These are phyloP conservation scores for Colletotrichum magnum DNA, from an alignment of 2,329 filamentous ascomycete genomes.

Conservation along the genomic window DNA sequence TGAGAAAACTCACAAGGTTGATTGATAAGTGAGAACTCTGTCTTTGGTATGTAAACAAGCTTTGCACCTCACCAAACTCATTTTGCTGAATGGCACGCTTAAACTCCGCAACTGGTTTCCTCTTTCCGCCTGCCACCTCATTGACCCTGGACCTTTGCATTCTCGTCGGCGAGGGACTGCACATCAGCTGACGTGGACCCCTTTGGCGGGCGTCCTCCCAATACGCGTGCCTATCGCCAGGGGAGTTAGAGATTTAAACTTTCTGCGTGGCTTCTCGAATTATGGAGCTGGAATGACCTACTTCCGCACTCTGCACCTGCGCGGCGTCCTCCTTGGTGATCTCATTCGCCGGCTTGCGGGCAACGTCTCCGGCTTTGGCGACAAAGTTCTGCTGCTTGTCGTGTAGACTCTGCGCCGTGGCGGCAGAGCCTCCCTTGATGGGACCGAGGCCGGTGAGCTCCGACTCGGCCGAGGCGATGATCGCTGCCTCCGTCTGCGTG, in stretches of 20 bases:
- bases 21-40: too few relatives aligned
- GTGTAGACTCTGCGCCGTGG: conserved; percentile 51
- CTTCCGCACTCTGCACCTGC: conserved; percentile 47
- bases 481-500: conserved; percentile 42
- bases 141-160: conserved; percentile 34
- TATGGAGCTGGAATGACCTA: conserved; percentile 15
- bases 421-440: conserved; percentile 50
- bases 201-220: conserved; percentile 45
- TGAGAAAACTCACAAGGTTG: too few relatives aligned
- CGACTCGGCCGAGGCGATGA: conserved; percentile 45
- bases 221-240: conserved; percentile 30
- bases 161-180: conserved; percentile 47
- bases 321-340: conserved; percentile 51
- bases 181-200: conserved; percentile 47
- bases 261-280: not conserved
- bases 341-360: conserved; percentile 46
- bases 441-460: conserved; percentile 48
- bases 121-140: not conserved
- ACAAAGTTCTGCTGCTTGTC: conserved; percentile 52
- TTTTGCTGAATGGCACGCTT: not conserved
- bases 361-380: conserved; percentile 47
- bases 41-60: too few relatives aligned
- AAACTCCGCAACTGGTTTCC: not conserved
- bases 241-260: not conserved
- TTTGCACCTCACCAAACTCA: not conserved